These are phyloP conservation scores for Oryza glaberrima DNA, from an alignment of 176 grass and related monocot species.

Conservation along the genomic window DNA sequence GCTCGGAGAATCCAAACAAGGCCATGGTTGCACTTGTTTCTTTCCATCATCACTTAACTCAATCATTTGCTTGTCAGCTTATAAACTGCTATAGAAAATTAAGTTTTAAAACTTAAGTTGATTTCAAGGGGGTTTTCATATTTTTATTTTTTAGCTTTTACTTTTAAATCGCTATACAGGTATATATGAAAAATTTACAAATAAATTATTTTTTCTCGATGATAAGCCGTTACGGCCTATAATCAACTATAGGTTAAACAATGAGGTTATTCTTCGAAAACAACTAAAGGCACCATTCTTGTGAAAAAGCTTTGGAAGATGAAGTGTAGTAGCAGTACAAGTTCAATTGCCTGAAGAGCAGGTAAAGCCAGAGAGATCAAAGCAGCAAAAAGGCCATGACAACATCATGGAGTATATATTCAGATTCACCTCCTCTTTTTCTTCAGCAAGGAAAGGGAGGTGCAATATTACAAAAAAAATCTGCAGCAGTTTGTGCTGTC, in stretches of 20 bases:
- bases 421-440: not conserved
- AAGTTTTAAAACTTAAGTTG: too few relatives aligned
- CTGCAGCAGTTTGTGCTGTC: not conserved
- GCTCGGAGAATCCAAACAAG: too few relatives aligned
- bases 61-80: too few relatives aligned
- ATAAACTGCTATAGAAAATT: too few relatives aligned
- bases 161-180: too few relatives aligned
- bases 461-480: not conserved
- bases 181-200: too few relatives aligned
- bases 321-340: not conserved
- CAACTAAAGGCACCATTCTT: not conserved
- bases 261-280: not conserved
- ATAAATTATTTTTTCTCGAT: too few relatives aligned
- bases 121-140: not conserved
- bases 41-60: not conserved
- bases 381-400: slow-evolving; percentile 25
- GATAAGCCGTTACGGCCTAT: too few relatives aligned
- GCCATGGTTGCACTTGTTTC: not conserved
- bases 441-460: not conserved
- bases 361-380: slow-evolving; percentile 15
- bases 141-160: too few relatives aligned
- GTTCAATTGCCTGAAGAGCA: not conserved
- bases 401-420: not conserved
- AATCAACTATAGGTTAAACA: too few relatives aligned
- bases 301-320: not conserved